Base-by-base conservation (phyloP, 2,329 filamentous ascomycete genomes). In the Fusarium sp. region DNA sequence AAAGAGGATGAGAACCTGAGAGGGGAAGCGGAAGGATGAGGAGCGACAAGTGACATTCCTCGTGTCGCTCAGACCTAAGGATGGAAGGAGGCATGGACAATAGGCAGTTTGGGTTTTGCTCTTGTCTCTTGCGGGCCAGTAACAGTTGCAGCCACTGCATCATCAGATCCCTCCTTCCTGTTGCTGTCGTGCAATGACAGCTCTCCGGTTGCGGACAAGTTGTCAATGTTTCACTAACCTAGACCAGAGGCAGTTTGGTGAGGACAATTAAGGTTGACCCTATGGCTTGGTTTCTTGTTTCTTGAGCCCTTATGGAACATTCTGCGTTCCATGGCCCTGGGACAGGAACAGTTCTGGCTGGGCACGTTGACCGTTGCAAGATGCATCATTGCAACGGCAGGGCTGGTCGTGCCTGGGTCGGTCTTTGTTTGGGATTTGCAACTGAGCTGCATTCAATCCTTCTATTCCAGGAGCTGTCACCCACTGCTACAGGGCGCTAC, bases 131-230 rank as follows among this genome's bases (percentile, higher is more conserved):
- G 33, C 45, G 48, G 48, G 29, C 64, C 72, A 59, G 61, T 52
- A 43, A 59, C 52, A 58, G 67, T 54, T 68, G 54, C 71, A 73
- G 73, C 75, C 76, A 77, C 76, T 60, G 65, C 75, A 76, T 71
- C 67, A 77, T 76, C 67, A 59, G 41, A 50, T 59, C 52, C 58
- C 41, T 27, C 50, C 69, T 75, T 68, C 61, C 35, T 57, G 58
- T 75, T 69, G 37, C 71, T 72, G 50, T 48, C 62, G 61, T 69
- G 64, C 50, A 72, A 72, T 75, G 45, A 56, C 56, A 73, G 48
- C 52, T 52, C 35, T 24, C n/a, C 48, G 33, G 35, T 39, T 37
- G 39, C 24, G 35, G 48, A 20, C 27, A 31, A 31, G 29, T 9
- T 54, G 48, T 54, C 48, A 31, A 54, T 54, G 48, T 54, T 54